Percentiles rank a stretch among this genome's conserved stretches.
phyloP scores from a whole-genome alignment of 2,329 filamentous ascomycete species.

The Coleophoma cylindrospora region DNA sequence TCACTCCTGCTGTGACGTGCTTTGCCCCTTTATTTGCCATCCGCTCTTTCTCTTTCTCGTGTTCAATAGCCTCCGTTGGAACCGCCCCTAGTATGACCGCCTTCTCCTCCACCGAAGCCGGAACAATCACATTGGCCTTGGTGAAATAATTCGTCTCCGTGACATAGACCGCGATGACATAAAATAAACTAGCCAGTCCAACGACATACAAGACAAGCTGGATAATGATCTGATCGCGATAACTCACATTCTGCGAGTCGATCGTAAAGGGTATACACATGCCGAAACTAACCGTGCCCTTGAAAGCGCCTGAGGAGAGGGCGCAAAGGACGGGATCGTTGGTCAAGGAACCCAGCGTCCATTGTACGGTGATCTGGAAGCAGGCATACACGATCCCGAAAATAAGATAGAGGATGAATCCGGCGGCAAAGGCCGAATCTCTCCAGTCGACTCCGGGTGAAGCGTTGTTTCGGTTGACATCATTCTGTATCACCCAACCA shows the following conservation, averaged over 20 bases:
- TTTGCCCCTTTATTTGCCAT: not conserved
- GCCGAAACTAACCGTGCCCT: conserved; percentile 7
- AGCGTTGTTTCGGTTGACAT: conserved; percentile 1
- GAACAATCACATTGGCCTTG: conserved; percentile 2
- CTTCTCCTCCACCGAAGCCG: conserved; percentile 1
- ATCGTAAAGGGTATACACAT: conserved; percentile 2
- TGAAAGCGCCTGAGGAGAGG: conserved; percentile 8
- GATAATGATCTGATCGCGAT: not conserved
- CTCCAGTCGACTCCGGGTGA: conserved; percentile 7
- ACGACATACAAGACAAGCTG: conserved; percentile 2
- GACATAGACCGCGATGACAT: conserved; percentile 1
- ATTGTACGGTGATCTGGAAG: conserved; percentile 9
- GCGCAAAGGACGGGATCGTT: conserved; percentile 11
- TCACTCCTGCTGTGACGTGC: no score
- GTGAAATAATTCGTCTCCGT: conserved; percentile 4
- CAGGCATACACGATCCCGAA: conserved; percentile 10
- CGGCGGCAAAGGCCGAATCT: conserved; percentile 5
- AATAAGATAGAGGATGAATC: conserved; percentile 10
- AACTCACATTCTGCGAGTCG: not conserved
- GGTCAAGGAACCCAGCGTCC: conserved; percentile 11
- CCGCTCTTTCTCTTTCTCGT: not conserved
- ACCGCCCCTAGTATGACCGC: not conserved
- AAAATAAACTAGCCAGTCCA: not conserved
- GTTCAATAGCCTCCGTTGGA: not conserved
- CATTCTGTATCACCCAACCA: conserved; percentile 6